Percentiles rank a stretch among this genome's conserved stretches.
These are phyloP conservation scores for Cladochytrium replicatum DNA, from an alignment of 192 early-diverging fungal genomes.

Conservation along the genomic window DNA sequence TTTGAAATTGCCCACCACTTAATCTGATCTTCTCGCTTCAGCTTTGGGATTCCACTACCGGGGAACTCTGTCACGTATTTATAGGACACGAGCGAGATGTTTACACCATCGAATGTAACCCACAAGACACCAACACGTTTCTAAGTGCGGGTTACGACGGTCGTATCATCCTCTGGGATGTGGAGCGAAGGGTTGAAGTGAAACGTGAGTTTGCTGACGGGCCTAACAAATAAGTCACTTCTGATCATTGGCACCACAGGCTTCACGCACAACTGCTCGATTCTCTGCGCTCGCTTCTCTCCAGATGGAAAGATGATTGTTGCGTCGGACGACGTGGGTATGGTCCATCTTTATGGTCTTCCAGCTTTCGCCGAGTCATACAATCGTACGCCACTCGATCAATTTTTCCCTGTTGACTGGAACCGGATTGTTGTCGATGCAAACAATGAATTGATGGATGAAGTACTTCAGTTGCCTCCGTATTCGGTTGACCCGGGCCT, in stretches of 20 bases:
- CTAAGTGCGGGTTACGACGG: conserved; percentile 80
- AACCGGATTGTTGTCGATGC: too few species aligned
- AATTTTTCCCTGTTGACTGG: too few species aligned
- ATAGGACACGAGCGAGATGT: conserved; percentile 53
- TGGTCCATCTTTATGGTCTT: too few species aligned
- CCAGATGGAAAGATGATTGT: conserved; percentile 65
- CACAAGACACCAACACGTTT: conserved; percentile 55
- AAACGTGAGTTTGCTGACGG: conserved; percentile 37
- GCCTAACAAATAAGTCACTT: conserved; percentile 27
- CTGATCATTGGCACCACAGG: background rate
- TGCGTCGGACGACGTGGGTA: too few species aligned
- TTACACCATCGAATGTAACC: conserved; percentile 69
- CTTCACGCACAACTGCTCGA: conserved; percentile 13
- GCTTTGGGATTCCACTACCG: conserved; percentile 57
- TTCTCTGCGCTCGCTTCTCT: conserved; percentile 66
- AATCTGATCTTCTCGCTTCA: too few species aligned
- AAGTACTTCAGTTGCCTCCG: too few species aligned
- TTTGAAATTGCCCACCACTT: too few species aligned
- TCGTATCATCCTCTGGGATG: conserved; percentile 72
- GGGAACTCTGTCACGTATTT: conserved; percentile 39
- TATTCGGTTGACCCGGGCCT: too few species aligned
- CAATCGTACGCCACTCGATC: too few species aligned
- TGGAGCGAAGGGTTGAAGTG: conserved; percentile 40
- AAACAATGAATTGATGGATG: too few species aligned
- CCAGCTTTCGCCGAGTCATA: too few species aligned